phyloP scores from a whole-genome alignment of 1,284 basidiomycete species.

The Pseudozyma flocculosa region DNA sequence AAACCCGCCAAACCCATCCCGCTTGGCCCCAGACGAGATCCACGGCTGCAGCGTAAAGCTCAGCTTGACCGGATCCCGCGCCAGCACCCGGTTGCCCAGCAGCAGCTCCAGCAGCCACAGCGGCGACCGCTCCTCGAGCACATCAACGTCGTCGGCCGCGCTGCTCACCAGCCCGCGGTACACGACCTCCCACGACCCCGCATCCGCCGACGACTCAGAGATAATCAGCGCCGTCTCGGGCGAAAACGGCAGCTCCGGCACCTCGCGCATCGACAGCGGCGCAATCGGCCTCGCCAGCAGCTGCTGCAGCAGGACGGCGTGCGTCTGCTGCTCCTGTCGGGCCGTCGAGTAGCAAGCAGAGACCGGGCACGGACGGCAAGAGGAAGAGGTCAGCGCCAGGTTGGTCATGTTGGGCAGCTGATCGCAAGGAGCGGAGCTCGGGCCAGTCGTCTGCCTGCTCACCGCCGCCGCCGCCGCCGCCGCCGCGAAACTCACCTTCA shows the following conservation, averaged over 20 bases:
- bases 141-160: constrained; percentile 67
- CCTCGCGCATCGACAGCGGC: constrained; percentile 73
- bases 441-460: no score
- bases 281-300: constrained; percentile 70
- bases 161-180: constrained; percentile 71
- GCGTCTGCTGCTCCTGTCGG: constrained; percentile 5
- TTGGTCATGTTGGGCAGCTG: no score
- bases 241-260: constrained; percentile 70
- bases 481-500: not conserved
- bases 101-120: constrained; percentile 87
- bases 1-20: constrained; percentile 29
- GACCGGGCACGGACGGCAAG: no score
- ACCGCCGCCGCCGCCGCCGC: no score
- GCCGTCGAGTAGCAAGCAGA: no score
- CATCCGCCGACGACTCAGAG: constrained; percentile 72
- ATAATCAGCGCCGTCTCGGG: constrained; percentile 72
- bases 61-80: constrained; percentile 30
- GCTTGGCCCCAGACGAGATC: constrained; percentile 5
- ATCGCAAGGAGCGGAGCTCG: no score
- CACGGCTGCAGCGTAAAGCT: constrained; percentile 85
- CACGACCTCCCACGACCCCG: constrained; percentile 73
- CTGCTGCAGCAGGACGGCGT: constrained; percentile 61
- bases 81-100: constrained; percentile 60
- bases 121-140: constrained; percentile 77
- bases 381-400: no score